Percentiles rank a stretch among this genome's conserved stretches.
phyloP scores from a whole-genome alignment of 768 basidiomycete genomes.

The Solioccasus polychromus region DNA sequence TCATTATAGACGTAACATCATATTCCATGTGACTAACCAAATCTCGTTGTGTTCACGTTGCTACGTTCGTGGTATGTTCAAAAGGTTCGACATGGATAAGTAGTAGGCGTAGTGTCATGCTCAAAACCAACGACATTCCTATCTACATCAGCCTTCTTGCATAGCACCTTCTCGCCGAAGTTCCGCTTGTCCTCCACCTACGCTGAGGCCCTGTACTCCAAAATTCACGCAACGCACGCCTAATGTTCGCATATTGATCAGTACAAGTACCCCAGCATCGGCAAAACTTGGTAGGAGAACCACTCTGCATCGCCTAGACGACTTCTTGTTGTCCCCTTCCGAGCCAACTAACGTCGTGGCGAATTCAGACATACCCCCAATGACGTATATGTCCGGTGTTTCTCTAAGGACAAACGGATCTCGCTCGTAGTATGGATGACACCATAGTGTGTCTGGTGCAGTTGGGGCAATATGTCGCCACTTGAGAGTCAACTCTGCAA shows the following conservation, averaged over 20 bases:
- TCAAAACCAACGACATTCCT: not conserved
- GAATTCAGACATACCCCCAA: slow-evolving; percentile 89
- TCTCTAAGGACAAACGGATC: slow-evolving; percentile 90
- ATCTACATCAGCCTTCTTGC: slow-evolving; percentile 22
- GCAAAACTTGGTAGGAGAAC: slow-evolving; percentile 81
- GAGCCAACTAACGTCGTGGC: slow-evolving; percentile 62
- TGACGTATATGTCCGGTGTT: slow-evolving; percentile 86
- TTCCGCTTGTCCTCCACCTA: slow-evolving; percentile 13
- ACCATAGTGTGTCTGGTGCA: slow-evolving; percentile 98
- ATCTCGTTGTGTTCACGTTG: too few relatives aligned
- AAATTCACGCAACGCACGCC: slow-evolving; percentile 64
- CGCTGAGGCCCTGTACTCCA: slow-evolving; percentile 39
- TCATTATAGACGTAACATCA: too few relatives aligned
- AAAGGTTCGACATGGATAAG: not conserved
- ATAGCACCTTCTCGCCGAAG: slow-evolving; percentile 15
- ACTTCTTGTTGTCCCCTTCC: slow-evolving; percentile 31
- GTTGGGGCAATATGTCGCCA: slow-evolving; percentile 99
- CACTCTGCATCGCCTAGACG: slow-evolving; percentile 54
- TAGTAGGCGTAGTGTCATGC: too few relatives aligned
- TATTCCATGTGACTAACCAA: too few relatives aligned
- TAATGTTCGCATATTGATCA: slow-evolving; percentile 78
- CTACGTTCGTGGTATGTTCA: too few relatives aligned
- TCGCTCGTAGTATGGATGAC: slow-evolving; percentile 82
- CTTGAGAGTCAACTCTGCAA: slow-evolving; percentile 75
- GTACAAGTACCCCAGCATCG: slow-evolving; percentile 71